phyloP scores from a whole-genome alignment of 1,139 yeast genomes.

The Yamadazyma friedrichii region DNA sequence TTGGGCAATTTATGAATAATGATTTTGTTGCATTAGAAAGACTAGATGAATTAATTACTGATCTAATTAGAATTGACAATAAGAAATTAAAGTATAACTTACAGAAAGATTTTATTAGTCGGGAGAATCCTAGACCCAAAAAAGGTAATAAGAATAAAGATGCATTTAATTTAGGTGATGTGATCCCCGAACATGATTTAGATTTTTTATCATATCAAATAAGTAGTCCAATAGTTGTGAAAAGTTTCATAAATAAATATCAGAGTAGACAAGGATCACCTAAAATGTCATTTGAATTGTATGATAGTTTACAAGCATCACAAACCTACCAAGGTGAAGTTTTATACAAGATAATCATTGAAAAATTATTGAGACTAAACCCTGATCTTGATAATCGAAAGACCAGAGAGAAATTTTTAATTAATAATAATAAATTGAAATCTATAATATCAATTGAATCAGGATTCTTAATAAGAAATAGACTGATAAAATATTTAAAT shows the following conservation, averaged over 20 bases:
- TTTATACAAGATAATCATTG: slow-evolving; percentile 16
- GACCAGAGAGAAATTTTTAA: slow-evolving; percentile 8
- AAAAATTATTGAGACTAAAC: slow-evolving; percentile 10
- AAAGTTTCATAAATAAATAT: slow-evolving; percentile 9
- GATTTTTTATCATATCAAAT: slow-evolving; percentile 17
- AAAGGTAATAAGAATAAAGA: too few species aligned
- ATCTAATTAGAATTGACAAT: slow-evolving; percentile 7
- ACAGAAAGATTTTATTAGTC: slow-evolving; percentile 8
- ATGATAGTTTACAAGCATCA: slow-evolving; percentile 13
- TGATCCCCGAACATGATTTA: slow-evolving; percentile 8
- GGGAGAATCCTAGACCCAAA: not conserved
- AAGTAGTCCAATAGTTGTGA: slow-evolving; percentile 12
- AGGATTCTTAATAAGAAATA: slow-evolving; percentile 11
- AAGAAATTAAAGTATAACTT: slow-evolving; percentile 10
- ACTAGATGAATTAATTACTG: slow-evolving; percentile 9
- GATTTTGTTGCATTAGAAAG: slow-evolving; percentile 12
- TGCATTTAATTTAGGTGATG: not conserved
- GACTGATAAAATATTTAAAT: slow-evolving; percentile 10
- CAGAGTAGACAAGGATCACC: slow-evolving; percentile 6
- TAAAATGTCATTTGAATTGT: slow-evolving; percentile 9
- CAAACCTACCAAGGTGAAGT: slow-evolving; percentile 18
- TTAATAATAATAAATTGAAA: slow-evolving; percentile 13
- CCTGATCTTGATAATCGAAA: slow-evolving; percentile 7
- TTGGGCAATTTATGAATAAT: slow-evolving; percentile 13
- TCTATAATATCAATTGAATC: slow-evolving; percentile 14